phyloP scores from a whole-genome alignment of 2,329 filamentous ascomycete genomes.

The Zymoseptoria tritici region DNA sequence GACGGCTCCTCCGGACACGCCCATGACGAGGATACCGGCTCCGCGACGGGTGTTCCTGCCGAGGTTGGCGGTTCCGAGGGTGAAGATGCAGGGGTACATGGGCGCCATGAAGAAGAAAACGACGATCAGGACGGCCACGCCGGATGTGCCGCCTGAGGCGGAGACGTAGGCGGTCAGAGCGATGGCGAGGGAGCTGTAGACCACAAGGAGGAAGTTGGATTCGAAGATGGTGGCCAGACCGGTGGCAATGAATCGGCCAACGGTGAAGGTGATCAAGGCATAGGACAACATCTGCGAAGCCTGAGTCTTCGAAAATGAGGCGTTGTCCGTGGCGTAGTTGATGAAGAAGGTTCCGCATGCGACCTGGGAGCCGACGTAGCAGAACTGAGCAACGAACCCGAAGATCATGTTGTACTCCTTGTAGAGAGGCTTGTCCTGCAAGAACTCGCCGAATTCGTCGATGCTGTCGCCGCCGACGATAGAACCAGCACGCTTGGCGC shows the following conservation, averaged over 20 bases:
- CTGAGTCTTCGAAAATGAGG: constrained; percentile 21
- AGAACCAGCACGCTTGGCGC: constrained; percentile 20
- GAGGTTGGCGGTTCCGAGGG: constrained; percentile 34
- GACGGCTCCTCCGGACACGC: constrained; percentile 29
- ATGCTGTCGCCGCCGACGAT: constrained; percentile 23
- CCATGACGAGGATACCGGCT: constrained; percentile 37
- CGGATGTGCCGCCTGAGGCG: constrained; percentile 25
- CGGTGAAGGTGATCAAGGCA: constrained; percentile 30
- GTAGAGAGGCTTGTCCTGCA: constrained; percentile 29
- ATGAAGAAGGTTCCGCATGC: constrained; percentile 33
- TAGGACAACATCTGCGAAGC: constrained; percentile 34
- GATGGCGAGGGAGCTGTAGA: constrained; percentile 29
- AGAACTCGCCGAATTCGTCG: constrained; percentile 26
- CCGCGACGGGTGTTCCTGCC: constrained; percentile 34
- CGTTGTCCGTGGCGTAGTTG: constrained; percentile 34
- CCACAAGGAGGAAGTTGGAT: constrained; percentile 29
- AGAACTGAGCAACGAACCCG: constrained; percentile 29
- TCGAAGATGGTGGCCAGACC: constrained; percentile 30
- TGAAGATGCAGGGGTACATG: constrained; percentile 36
- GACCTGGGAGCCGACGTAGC: constrained; percentile 33
- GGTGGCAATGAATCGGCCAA: constrained; percentile 35
- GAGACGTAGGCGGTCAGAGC: constrained; percentile 30
- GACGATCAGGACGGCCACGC: constrained; percentile 29
- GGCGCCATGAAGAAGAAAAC: constrained; percentile 34
- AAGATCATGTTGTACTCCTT: constrained; percentile 37